phyloP scores from a whole-genome alignment of 805 yeast genomes.

The Lachancea dasiensis region DNA sequence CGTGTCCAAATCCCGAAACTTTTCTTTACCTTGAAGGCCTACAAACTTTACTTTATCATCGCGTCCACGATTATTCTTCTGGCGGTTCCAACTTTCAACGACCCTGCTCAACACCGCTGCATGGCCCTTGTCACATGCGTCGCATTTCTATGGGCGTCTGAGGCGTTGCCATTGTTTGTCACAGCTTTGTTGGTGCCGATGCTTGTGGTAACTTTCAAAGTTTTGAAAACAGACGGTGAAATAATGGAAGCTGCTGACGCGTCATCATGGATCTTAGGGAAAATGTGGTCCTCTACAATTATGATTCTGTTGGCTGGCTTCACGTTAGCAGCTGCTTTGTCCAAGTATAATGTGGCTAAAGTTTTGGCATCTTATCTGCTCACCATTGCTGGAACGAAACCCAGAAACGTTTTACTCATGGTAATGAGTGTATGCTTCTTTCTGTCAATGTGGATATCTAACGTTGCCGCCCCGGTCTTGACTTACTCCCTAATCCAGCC shows the following conservation, averaged over 20 bases:
- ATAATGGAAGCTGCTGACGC: constrained; percentile 64
- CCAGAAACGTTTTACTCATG: constrained; percentile 65
- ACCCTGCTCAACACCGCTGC: constrained; percentile 54
- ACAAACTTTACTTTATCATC: constrained; percentile 44
- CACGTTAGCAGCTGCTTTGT: constrained; percentile 86
- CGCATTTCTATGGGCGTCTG: constrained; percentile 90
- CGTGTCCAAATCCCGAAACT: constrained; percentile 42
- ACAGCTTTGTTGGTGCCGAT: constrained; percentile 83
- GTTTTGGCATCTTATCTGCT: constrained; percentile 81
- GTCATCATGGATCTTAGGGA: constrained; percentile 56
- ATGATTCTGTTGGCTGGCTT: constrained; percentile 88
- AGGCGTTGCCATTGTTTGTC: constrained; percentile 87
- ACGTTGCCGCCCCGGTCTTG: constrained; percentile 93
- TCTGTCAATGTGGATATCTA: constrained; percentile 91
- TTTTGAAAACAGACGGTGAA: constrained; percentile 49
- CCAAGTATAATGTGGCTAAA: constrained; percentile 85
- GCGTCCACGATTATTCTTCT: constrained; percentile 49
- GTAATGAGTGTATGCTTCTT: constrained; percentile 83
- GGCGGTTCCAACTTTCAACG: constrained; percentile 56
- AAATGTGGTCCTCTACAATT: constrained; percentile 95
- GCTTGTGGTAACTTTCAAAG: constrained; percentile 63
- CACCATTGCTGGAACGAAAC: constrained; percentile 75
- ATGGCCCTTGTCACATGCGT: constrained; percentile 58
- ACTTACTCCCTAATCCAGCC: constrained; percentile 87
- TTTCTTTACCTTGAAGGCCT: constrained; percentile 41